Evolutionary conservation across 2,329 filamentous ascomycete species (phyloP), one percentile per base, ranked within the genome.

Genomic region (Cercospora zeina): DNA sequence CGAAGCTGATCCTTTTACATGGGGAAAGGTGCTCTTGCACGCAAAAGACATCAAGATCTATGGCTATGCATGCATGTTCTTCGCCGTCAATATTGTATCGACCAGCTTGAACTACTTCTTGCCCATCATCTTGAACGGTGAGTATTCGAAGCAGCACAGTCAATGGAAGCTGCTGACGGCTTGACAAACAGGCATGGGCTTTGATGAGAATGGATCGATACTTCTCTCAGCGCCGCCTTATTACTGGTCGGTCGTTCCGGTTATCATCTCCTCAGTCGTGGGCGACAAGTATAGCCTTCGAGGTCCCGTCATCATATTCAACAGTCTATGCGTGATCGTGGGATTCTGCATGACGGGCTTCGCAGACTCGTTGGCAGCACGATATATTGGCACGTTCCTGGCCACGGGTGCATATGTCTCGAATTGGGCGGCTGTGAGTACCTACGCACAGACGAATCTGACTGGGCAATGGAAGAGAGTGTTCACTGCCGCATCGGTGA

Each of bases 281-380:
- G 84, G 86, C 33, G 88, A 91, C 72, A 80, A 76, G 34, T 85
- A 81, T 68, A 80, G 82, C 50, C 74, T 87, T 27, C 83, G 87
- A 9, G 86, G 83, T 0, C 86, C 86, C 0, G 77, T 89, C 58
- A 88, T 89, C 66, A 73, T 78, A 7, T 88, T 89, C 80, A 89
- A 89, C 71, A 83, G 82, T 16, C 59, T 85, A 2, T 84, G 82
- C 61, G 77, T 89, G 6, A 84, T 89, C 62, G 76, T 80, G 0
- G 87, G 87, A 2, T 89, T 89, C 72, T 79, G 82, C 65, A 85
- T 89, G 82, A 79, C 89, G 3, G 87, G 87, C 1, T 86, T 89
- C 70, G 77, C 82, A 0, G 75, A 77, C 13, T 81, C 87, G 59
- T 82, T 87, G 56, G 78, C 84, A 0, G 84, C 86, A 3, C 82